These are phyloP conservation scores for Pisolithus tinctorius DNA, from an alignment of 768 basidiomycete species.

Conservation along the genomic window DNA sequence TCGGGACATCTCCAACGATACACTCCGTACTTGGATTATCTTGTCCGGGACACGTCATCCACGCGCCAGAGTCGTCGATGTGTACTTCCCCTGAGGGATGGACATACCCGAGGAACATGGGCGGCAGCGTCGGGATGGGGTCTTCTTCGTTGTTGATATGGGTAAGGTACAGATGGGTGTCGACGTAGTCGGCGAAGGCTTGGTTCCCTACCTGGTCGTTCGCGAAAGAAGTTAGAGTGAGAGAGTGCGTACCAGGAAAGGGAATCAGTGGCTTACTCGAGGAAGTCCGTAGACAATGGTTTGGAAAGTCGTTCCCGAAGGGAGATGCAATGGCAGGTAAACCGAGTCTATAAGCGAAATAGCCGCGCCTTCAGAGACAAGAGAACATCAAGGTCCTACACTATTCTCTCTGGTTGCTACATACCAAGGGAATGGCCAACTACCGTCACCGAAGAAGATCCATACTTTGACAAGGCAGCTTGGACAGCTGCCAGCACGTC, in stretches of 20 bases:
- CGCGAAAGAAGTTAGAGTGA: neutral
- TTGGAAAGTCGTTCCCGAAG: slow-evolving; percentile 24
- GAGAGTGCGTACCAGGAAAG: neutral
- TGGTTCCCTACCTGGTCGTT: slow-evolving; percentile 43
- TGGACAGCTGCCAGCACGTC: slow-evolving; percentile 40
- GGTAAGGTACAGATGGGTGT: slow-evolving; percentile 37
- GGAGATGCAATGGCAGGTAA: slow-evolving; percentile 34
- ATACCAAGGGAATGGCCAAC: slow-evolving; percentile 40
- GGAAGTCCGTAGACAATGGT: slow-evolving; percentile 32
- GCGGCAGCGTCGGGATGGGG: slow-evolving; percentile 30
- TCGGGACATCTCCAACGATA: slow-evolving; percentile 21
- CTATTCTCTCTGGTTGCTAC: neutral
- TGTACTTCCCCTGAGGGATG: slow-evolving; percentile 39
- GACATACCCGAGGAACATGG: slow-evolving; percentile 31
- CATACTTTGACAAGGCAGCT: slow-evolving; percentile 29
- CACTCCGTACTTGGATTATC: slow-evolving; percentile 45
- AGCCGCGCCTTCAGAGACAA: slow-evolving; percentile 25
- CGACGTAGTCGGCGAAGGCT: slow-evolving; percentile 52
- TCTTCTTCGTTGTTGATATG: slow-evolving; percentile 51
- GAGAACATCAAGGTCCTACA: neutral
- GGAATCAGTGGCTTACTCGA: slow-evolving; percentile 16
- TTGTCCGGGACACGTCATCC: slow-evolving; percentile 54
- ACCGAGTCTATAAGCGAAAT: slow-evolving; percentile 33
- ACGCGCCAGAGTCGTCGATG: slow-evolving; percentile 38
- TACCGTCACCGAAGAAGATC: slow-evolving; percentile 33